Conservation (phyloP, 2,329 filamentous ascomycete species). For the Paraconiothyrium sp. region DNA sequence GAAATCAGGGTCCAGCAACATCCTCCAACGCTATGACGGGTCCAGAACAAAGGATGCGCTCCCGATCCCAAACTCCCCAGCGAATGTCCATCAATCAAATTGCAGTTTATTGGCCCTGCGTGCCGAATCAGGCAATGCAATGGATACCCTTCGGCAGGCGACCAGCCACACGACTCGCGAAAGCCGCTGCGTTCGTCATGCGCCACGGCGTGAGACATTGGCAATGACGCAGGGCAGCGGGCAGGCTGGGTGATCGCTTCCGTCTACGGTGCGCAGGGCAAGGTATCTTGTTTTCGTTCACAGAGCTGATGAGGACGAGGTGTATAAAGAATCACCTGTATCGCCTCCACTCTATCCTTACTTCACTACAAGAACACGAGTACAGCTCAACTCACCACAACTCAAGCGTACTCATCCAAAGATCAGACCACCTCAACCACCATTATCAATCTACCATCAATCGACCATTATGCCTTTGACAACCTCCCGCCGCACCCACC, state of each 20-base stretch:
- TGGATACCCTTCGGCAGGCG: neutral
- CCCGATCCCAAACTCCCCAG: neutral
- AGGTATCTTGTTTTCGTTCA: conserved; percentile 18
- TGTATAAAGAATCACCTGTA: conserved; percentile 19
- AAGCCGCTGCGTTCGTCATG: conserved; percentile 14
- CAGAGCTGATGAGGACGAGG: neutral
- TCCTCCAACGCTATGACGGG: conserved; percentile 12
- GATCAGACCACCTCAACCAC: conserved; percentile 1
- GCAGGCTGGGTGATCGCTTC: conserved; percentile 11
- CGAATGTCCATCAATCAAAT: conserved; percentile 6
- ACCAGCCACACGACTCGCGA: conserved; percentile 8
- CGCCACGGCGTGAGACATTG: conserved; percentile 11
- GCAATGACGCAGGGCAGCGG: conserved; percentile 15
- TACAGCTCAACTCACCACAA: conserved; percentile 16
- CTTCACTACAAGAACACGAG: conserved; percentile 13
- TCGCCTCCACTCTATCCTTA: neutral
- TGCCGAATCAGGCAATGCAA: conserved; percentile 10
- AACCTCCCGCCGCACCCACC: conserved; percentile 33
- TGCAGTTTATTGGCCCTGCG: neutral
- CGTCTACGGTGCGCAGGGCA: neutral
- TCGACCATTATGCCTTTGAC: conserved; percentile 39
- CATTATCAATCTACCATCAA: conserved; percentile 13
- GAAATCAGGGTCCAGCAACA: conserved; percentile 17
- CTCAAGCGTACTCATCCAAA: conserved; percentile 12
- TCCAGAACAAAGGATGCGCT: conserved; percentile 7